Evolutionary conservation across 208 protist species (phyloP).

Genomic region (Novymonas esmeraldas): DNA sequence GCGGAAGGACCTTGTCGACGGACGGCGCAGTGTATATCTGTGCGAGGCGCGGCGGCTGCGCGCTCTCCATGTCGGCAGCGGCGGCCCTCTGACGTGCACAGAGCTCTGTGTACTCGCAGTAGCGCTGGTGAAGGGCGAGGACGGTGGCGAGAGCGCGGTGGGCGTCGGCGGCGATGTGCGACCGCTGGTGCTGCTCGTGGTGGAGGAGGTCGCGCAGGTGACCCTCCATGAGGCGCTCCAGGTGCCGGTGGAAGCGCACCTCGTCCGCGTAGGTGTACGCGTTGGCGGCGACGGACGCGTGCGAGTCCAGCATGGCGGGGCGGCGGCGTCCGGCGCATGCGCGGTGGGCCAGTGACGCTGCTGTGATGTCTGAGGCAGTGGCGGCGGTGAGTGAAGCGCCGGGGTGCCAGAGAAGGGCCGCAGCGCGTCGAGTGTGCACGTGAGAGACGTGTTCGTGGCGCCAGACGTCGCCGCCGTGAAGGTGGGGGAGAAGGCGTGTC

Average conservation of each 20-base stretch:
- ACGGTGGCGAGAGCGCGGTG: conserved; percentile 13
- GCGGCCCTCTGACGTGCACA: background rate
- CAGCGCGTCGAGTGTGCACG: background rate
- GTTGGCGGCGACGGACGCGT: too few species aligned
- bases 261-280: background rate
- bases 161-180: conserved; percentile 2
- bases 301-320: background rate
- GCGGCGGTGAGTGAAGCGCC: too few species aligned
- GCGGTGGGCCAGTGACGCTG: background rate
- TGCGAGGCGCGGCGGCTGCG: background rate
- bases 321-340: background rate
- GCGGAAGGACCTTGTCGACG: too few species aligned
- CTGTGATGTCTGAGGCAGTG: background rate
- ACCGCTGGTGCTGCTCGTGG: conserved; percentile 18
- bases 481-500: background rate
- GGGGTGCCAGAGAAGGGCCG: background rate
- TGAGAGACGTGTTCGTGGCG: background rate
- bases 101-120: conserved; percentile 12
- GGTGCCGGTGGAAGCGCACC: conserved; percentile 5
- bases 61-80: background rate
- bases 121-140: conserved; percentile 4
- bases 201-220: conserved; percentile 7
- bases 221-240: background rate
- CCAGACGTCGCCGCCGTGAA: background rate
- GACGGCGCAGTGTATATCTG: background rate